Conservation (phyloP, 2,329 filamentous ascomycete genomes). For the Neopestalotiopsis rosae region DNA sequence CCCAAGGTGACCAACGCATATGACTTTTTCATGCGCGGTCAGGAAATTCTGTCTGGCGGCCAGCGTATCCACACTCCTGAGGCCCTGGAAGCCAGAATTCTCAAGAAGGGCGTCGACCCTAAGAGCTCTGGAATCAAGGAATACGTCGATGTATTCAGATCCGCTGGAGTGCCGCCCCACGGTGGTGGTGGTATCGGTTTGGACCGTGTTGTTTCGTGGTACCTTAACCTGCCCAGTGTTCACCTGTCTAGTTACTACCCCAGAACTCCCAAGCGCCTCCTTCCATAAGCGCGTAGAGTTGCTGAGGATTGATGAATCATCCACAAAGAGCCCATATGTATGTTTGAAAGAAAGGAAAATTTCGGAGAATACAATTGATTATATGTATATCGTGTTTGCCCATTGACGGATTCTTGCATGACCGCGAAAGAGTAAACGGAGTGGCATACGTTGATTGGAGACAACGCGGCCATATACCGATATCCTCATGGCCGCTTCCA, state of each 20-base stretch:
- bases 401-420: not conserved
- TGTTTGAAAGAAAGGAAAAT: not conserved
- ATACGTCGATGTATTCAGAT: constrained; percentile 81
- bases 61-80: constrained; percentile 86
- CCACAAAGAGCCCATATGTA: not conserved
- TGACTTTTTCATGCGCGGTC: constrained; percentile 86
- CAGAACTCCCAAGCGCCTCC: constrained; percentile 63
- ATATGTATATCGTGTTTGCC: not conserved
- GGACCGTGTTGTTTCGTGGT: constrained; percentile 80
- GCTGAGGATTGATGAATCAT: not conserved
- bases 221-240: constrained; percentile 62
- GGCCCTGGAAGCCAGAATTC: constrained; percentile 79
- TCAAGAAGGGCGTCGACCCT: constrained; percentile 81
- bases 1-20: constrained; percentile 59
- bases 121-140: constrained; percentile 78
- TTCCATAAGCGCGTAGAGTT: constrained; percentile 45
- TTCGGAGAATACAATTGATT: not conserved
- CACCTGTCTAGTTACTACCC: constrained; percentile 64
- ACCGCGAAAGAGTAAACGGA: too few relatives aligned
- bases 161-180: constrained; percentile 87
- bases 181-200: constrained; percentile 89
- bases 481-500: too few relatives aligned
- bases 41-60: constrained; percentile 75
- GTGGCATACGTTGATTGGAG: too few relatives aligned
- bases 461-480: too few relatives aligned